phyloP scores from a whole-genome alignment of 257 asterid species.

The Gentiana dahurica region DNA sequence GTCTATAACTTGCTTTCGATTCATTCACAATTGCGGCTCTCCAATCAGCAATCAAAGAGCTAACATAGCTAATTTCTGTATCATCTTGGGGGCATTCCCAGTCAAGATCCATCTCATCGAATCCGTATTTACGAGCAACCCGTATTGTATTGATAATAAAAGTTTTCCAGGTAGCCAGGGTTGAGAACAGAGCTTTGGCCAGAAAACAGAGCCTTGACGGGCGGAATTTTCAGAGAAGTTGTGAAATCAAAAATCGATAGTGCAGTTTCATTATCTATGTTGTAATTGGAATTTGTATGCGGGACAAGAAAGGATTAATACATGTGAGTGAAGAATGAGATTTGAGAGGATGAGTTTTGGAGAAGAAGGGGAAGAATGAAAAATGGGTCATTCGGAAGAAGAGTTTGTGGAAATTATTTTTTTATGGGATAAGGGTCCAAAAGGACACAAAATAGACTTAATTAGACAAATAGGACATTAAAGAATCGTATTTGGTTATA shows the following conservation, averaged over 20 bases:
- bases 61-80: constrained; percentile 46
- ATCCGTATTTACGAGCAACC: constrained; percentile 48
- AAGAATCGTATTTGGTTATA: no score
- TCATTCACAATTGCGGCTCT: no score
- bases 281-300: constrained; percentile 33
- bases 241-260: constrained; percentile 37
- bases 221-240: constrained; percentile 38
- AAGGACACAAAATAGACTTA: no score
- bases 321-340: constrained; percentile 52
- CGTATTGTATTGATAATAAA: no score
- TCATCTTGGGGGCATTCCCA: constrained; percentile 60
- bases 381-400: no score
- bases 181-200: constrained; percentile 45
- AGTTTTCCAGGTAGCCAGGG: constrained; percentile 41
- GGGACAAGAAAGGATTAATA: constrained; percentile 66
- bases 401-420: no score
- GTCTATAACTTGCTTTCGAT: constrained; percentile 13
- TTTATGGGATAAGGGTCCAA: no score
- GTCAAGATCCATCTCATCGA: constrained; percentile 73
- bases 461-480: no score
- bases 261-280: constrained; percentile 29
- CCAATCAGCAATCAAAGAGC: constrained; percentile 46
- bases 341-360: no score
- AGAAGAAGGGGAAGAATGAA: no score
- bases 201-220: constrained; percentile 42